Conservation (phyloP, 768 basidiomycete species). For the Agaricus blazei region DNA sequence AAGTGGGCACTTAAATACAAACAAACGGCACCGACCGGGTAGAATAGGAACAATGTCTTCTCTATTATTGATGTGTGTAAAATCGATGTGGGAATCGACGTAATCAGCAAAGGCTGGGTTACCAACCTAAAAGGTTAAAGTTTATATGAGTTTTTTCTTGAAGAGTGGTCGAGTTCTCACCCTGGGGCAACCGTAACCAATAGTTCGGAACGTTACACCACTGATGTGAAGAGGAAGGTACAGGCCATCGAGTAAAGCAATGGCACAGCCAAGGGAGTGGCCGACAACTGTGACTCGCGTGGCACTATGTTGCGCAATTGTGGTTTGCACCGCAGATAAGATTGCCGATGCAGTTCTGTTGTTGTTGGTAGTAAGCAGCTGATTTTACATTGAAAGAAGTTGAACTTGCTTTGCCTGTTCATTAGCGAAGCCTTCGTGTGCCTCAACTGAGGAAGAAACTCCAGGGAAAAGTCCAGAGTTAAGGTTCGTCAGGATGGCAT, state of each 20-base stretch:
- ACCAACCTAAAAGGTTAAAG: conserved; percentile 25
- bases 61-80: conserved; percentile 54
- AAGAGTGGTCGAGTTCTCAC: conserved; percentile 19
- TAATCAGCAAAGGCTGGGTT: conserved; percentile 57
- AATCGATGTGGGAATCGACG: conserved; percentile 37
- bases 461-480: conserved; percentile 41
- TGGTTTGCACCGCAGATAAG: conserved; percentile 33
- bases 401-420: conserved; percentile 34
- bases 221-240: conserved; percentile 10
- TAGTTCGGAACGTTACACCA: conserved; percentile 5
- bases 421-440: conserved; percentile 38
- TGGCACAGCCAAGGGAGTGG: conserved; percentile 33
- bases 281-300: conserved; percentile 37
- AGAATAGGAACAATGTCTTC: conserved; percentile 13
- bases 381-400: not conserved
- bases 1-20: not conserved
- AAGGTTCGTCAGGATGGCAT: conserved; percentile 26
- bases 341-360: conserved; percentile 34
- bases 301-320: conserved; percentile 26
- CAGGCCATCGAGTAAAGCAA: conserved; percentile 3
- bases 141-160: too few species aligned
- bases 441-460: conserved; percentile 28
- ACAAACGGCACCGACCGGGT: conserved; percentile 15
- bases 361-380: not conserved
- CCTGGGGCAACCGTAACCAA: conserved; percentile 19